Base-by-base conservation (phyloP, 2,329 filamentous ascomycete genomes). In the Pseudocercospora eumusae region DNA sequence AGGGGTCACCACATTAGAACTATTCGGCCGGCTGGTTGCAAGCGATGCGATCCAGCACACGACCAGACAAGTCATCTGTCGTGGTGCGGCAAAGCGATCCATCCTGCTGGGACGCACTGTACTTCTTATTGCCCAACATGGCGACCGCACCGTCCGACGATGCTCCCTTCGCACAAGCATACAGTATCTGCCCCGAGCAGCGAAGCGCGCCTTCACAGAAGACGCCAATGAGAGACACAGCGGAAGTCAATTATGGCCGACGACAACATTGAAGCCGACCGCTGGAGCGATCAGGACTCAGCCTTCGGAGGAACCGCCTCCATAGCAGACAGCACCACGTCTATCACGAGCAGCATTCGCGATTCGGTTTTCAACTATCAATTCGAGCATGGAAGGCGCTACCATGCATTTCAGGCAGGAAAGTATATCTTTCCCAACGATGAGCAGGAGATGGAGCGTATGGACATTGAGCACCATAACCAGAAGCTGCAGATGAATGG, bases 401-500 rank as follows among this genome's bases (percentile, higher is more conserved):
- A 63, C 25, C 69, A 71, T 61, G 65, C 40, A 36, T 70, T 69
- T 60, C 57, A 66, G 28, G 67, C 63, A 10, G 66, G 66, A 50
- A 55, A 63, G 21, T 73, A 73, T 52, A 60, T 64, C 63, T 61
- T 65, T 66, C 73, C 71, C 7, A 71, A 72, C 47, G 71, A 73
- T 59, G 68, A 72, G 60, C 18, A 64, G 9, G 70, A 72, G 60
- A 64, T 67, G 61, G 64, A 71, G 53, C 62, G 70, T 42, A 66
- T 67, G 62, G 69, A 72, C 56, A 69, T 71, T 13, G 62, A 70
- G 56, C 69, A 72, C 57, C 65, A 70, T 27, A 67, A 77, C 25
- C 73, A 74, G 36, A 56, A 53, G 33, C 57, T 67, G 8, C 61
- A 64, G 27, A 56, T 71, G 52, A 64, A 65, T 28, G 70, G 69